Evolutionary conservation across 768 basidiomycete genomes (phyloP), one percentile per base, ranked within the genome.

Genomic region (Trametes cingulata): DNA sequence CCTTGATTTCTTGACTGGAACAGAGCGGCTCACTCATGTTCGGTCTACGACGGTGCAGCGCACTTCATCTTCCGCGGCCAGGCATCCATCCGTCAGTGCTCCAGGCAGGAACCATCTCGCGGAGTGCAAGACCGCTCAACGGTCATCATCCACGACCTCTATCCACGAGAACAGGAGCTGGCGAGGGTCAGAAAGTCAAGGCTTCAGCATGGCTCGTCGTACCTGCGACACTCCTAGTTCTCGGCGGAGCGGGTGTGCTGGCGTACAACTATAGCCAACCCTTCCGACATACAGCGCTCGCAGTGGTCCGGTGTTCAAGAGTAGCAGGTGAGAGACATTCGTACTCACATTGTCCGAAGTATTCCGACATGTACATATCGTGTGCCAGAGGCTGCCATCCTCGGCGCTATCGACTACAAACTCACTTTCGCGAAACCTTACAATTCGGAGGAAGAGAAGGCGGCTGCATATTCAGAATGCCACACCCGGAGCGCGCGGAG

Each of bases 401-500:
- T 80, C 13, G 80, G 86, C 60, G 85, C 82, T 40, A 77, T 90
- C 52, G 87, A 90, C 71, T 89, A 92, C 76, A 90, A 91, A 75
- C 64, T 76, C 61, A 89, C 84, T 5, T 86, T 90, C 74, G 74
- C 80, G 24, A 77, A 75, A 58, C 70, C 58, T 1, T 88, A 87
- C 68, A 66, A 67, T 3, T 81, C 84, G 1, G 77, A 82, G 37
- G 78, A 82, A 14, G 81, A 83, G 51, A 76, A 75, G 60, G 66
- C 75, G 15, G 71, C 78, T 2, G 88, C 88, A 2, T 80, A 84
- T 64, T 91, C 91, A 14, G 76, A 84, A 33, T 96, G 94, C 72
- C 96, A 99, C 76, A 81, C 75, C 50, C 82, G 94, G 46, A 95
- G 92, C 70, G 94, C 94, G 7, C 71, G 78, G 55, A 80, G 93